Evolutionary conservation across 225 moss, liverwort and hornwort species (phyloP).

Genomic region (Ulota crispa): DNA sequence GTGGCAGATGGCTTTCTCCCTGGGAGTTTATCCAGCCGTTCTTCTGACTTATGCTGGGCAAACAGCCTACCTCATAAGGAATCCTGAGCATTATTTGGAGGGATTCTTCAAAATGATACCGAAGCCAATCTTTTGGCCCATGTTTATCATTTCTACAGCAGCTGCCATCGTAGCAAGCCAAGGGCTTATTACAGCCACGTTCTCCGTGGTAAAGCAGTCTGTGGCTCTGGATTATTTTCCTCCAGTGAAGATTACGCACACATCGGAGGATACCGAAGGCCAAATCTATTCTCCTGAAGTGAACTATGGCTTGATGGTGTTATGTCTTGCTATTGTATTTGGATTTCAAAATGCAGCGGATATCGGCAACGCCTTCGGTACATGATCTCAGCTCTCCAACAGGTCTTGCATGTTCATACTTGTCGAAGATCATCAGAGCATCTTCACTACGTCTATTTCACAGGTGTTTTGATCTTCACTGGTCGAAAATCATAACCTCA

Average conservation of each 20-base stretch:
- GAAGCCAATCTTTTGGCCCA: conserved; percentile 67
- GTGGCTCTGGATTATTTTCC: conserved; percentile 83
- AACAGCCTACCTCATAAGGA: conserved; percentile 73
- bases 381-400: conserved; percentile 12
- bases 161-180: conserved; percentile 88
- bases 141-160: conserved; percentile 71
- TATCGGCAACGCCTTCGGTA: conserved; percentile 91
- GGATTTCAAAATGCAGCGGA: conserved; percentile 59
- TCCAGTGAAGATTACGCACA: conserved; percentile 79
- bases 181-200: conserved; percentile 82
- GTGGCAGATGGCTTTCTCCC: conserved; percentile 69
- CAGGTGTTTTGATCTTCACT: background rate
- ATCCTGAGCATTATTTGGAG: conserved; percentile 63
- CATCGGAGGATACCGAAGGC: conserved; percentile 70
- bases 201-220: conserved; percentile 78
- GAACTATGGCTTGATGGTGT: conserved; percentile 73
- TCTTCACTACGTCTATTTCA: background rate
- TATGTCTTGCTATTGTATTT: conserved; percentile 73
- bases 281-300: conserved; percentile 89
- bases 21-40: conserved; percentile 77
- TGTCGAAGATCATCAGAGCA: background rate
- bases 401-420: background rate
- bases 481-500: background rate
- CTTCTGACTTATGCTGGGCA: conserved; percentile 85
- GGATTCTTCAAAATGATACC: conserved; percentile 83